Evolutionary conservation across 345 rosid species (phyloP).

Genomic region (Arabidopsis thaliana): DNA sequence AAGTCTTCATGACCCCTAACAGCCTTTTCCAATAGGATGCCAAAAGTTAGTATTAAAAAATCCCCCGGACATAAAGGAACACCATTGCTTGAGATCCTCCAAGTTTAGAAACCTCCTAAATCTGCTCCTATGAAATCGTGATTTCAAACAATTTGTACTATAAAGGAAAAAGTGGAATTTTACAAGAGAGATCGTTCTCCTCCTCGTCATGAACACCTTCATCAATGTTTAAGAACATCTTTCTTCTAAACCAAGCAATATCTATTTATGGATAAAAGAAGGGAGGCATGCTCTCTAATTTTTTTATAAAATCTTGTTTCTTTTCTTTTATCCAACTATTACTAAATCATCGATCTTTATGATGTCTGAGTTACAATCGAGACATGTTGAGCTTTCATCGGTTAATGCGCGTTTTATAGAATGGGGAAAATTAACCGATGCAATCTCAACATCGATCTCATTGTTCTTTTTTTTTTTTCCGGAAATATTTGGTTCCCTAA

Average conservation of each 20-base stretch:
- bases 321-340: background rate
- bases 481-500: background rate
- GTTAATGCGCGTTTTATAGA: constrained; percentile 38
- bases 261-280: constrained; percentile 40
- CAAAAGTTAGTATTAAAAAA: background rate
- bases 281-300: constrained; percentile 39
- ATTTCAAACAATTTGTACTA: constrained; percentile 22
- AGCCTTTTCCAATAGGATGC: constrained; percentile 18
- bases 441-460: constrained; percentile 7
- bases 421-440: constrained; percentile 45
- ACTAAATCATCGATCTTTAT: background rate
- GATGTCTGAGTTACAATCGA: constrained; percentile 7
- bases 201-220: constrained; percentile 35
- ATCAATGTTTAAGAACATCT: constrained; percentile 28
- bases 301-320: background rate
- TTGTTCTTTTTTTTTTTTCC: background rate
- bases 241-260: constrained; percentile 28
- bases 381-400: constrained; percentile 39
- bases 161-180: constrained; percentile 29
- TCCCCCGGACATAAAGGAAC: constrained; percentile 17
- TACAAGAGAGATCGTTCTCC: constrained; percentile 20
- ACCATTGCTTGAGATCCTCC: constrained; percentile 31
- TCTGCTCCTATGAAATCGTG: constrained; percentile 16
- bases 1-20: background rate
- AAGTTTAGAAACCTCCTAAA: constrained; percentile 39